phyloP scores from a whole-genome alignment of 306 rosid species.

The Alnus glutinosa region DNA sequence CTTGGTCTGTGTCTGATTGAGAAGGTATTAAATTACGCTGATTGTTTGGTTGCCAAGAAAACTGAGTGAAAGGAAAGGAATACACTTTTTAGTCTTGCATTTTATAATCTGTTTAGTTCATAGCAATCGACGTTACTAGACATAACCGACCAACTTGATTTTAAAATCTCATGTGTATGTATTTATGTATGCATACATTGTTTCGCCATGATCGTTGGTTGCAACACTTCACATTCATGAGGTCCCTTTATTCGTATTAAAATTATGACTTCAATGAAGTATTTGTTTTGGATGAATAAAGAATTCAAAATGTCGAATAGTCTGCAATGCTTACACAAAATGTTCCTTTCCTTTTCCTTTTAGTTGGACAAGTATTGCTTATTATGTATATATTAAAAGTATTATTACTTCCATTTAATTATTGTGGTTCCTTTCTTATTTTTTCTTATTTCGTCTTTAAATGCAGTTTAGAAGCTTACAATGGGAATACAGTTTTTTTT shows the following conservation, averaged over 20 bases:
- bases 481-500: constrained; percentile 4
- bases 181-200: too few species aligned
- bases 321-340: neutral
- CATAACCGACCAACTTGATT: neutral
- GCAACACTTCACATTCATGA: too few species aligned
- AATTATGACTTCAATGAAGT: neutral
- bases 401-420: neutral
- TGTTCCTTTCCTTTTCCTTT: neutral
- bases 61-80: constrained; percentile 3
- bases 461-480: constrained; percentile 10
- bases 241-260: neutral
- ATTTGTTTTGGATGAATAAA: neutral
- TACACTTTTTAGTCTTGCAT: neutral
- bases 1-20: neutral
- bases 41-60: constrained; percentile 4
- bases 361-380: neutral
- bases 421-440: neutral
- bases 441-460: neutral
- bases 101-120: neutral
- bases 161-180: neutral
- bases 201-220: too few species aligned
- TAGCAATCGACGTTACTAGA: neutral
- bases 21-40: neutral
- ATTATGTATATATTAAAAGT: neutral
- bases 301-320: neutral